Conservation (phyloP, 73 alveolate species). For the Paramecium pentaurelia region DNA sequence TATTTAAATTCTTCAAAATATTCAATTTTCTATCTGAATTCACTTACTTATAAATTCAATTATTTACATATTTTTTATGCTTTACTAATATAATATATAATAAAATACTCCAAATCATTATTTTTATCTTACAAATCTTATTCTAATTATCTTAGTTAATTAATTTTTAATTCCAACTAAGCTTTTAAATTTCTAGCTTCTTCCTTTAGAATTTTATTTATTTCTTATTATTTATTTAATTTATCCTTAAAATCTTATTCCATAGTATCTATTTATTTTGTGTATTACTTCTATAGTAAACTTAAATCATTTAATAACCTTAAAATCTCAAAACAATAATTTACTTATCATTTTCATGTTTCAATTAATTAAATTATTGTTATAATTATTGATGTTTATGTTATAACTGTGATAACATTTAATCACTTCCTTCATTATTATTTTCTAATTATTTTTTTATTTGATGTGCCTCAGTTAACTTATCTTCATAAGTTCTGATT, state of each 20-base stretch:
- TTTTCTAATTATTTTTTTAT: neutral
- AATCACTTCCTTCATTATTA: neutral
- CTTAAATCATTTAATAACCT: conserved; percentile 37
- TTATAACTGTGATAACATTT: neutral
- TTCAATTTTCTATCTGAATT: neutral
- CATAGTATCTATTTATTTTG: neutral
- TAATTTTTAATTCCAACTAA: neutral
- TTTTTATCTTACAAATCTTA: conserved; percentile 5
- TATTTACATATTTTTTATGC: neutral
- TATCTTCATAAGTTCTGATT: conserved; percentile 8
- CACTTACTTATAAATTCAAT: neutral
- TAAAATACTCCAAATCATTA: neutral
- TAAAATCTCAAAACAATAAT: neutral
- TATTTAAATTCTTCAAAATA: neutral
- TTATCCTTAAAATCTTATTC: conserved; percentile 1
- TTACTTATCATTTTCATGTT: conserved; percentile 29
- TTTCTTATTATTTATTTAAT: neutral
- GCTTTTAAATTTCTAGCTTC: conserved; percentile 16
- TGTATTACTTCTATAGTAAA: neutral
- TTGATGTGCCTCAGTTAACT: neutral
- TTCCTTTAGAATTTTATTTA: conserved; percentile 3
- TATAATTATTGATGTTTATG: neutral
- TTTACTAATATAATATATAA: neutral
- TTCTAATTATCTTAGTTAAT: neutral
- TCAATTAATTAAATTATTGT: neutral